Evolutionary conservation across 257 asterid species (phyloP), one percentile per base, ranked within the genome.

Genomic region (Penstemon eatonii): DNA sequence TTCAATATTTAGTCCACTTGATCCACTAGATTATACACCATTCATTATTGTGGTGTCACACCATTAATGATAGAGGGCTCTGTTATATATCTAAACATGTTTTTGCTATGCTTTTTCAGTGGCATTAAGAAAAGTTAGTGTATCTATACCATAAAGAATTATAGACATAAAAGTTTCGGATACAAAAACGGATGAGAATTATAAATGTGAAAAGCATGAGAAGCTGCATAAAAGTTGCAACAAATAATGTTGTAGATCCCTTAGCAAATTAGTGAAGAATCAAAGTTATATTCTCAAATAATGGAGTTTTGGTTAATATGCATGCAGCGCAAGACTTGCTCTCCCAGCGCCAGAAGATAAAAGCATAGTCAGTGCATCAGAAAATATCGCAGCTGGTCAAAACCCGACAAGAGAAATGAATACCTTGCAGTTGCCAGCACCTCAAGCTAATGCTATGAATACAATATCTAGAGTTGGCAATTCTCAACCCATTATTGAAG

Each of bases 301-400:
- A 25, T 25, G 33, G 33, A 25, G 33, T 25, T 25, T 25, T 25
- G 33, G 1, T 25, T 25, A 25, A 25, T 25, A 60, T 77, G 74
- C 66, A 60, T 78, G 82, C 87, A 93, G 99, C 68, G 96, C 96
- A 50, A 84, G 99, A 76, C 93, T 93, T 77, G 76, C 96, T 60
- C 96, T 93, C 70, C 99, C 99, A 69, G 92, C 91, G 63, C 91
- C 96, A 10, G 95, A 79, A 60, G 95, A 86, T 45, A 85, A 83
- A 73, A 76, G 85, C 78, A 79, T 86, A 4, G 77, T 81, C 63
- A 41, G 66, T 55, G 79, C 81, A 68, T 60, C 79, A 70, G 86
- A 75, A 78, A 71, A 78, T 54, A 74, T 63, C 75, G 63, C 67
- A 65, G 76, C 83, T 47, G 73, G 73, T 60, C 77, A 77, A 68